phyloP scores from a whole-genome alignment of 2,329 filamentous ascomycete species.

The Fusarium luffae region DNA sequence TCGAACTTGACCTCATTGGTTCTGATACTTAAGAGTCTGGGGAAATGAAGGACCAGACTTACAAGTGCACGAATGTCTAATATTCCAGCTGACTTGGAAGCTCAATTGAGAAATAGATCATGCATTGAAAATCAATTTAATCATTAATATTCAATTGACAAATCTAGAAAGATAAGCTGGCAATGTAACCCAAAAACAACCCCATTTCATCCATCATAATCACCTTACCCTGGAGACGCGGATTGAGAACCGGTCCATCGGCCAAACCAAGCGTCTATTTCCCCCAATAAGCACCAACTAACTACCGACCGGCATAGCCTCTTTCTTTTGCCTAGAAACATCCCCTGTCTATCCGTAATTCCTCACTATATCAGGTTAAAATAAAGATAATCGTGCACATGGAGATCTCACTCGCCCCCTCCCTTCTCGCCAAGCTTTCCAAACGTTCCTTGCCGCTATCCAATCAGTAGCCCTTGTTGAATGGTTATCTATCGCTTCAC shows the following conservation, averaged over 20 bases:
- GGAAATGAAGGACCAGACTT: neutral
- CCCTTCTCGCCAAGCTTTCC: conserved; percentile 10
- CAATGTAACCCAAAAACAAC: neutral
- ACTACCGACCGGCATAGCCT: neutral
- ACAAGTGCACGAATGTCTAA: neutral
- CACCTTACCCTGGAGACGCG: conserved; percentile 10
- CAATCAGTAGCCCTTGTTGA: conserved; percentile 19
- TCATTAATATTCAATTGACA: neutral
- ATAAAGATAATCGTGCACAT: neutral
- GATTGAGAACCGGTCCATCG: neutral
- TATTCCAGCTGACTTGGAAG: too few relatives aligned
- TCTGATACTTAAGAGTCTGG: neutral
- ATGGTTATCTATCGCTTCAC: conserved; percentile 30
- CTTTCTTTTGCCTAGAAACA: neutral
- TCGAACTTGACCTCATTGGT: conserved; percentile 38
- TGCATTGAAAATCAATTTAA: neutral
- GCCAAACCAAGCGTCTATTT: neutral
- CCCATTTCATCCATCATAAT: neutral
- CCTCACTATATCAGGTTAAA: neutral
- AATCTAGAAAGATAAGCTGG: neutral
- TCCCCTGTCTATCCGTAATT: neutral
- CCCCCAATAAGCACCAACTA: conserved; percentile 8
- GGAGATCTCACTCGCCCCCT: conserved; percentile 16
- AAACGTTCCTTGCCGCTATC: conserved; percentile 22
- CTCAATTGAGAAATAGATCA: neutral